Evolutionary conservation across 345 rosid species (phyloP), one percentile per base, ranked within the genome.

Genomic region (Eucalyptus pauciflora): DNA sequence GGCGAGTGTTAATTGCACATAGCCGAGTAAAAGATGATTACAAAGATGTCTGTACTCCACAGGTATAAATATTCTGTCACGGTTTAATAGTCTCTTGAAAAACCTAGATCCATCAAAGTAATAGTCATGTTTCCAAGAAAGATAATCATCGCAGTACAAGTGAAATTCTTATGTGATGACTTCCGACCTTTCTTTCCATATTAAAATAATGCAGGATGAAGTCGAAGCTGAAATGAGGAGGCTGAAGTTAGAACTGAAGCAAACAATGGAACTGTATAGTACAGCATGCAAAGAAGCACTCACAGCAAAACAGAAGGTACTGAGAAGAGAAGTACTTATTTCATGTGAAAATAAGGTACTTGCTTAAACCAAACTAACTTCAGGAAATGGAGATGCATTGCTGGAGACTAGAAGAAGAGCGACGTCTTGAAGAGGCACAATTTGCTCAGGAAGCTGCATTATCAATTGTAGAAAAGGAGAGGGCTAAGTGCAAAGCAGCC

Each of bases 211-310:
- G 29, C 89, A 97, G 97, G 99, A 96, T 29, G 98, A 95, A 17
- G 93, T 95, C 86, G 99, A 97, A 93, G 90, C 93, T 64, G 99
- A 98, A 91, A 96, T 98, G 98, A 93, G 94, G 92, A 94, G 97
- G 91, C 88, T 98, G 89, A 96, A 91, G 92, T 90, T 91, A 87
- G 99, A 98, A 94, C 92, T 98, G 91, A 97, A 96, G 92, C 97
- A 96, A 92, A 97, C 99, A 46, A 94, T 96, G 93, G 97, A 95
- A 45, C 89, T 97, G 93, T 98, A 97, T 90, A 94, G 94, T 85
- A 92, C 93, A 69, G 99, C 99, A 46, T 98, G 99, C 91, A 95
- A 91, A 91, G 98, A 96, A 95, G 98, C 98, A 76, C 92, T 97
- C 48, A 88, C 93, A 87, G 99, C 96, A 71, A 95, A 95, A 90